A percentile compares a stretch with the other conserved stretches of the same genome.
These are phyloP conservation scores for Leptomonas seymouri DNA, from an alignment of 208 protist genomes.

Conservation along the genomic window DNA sequence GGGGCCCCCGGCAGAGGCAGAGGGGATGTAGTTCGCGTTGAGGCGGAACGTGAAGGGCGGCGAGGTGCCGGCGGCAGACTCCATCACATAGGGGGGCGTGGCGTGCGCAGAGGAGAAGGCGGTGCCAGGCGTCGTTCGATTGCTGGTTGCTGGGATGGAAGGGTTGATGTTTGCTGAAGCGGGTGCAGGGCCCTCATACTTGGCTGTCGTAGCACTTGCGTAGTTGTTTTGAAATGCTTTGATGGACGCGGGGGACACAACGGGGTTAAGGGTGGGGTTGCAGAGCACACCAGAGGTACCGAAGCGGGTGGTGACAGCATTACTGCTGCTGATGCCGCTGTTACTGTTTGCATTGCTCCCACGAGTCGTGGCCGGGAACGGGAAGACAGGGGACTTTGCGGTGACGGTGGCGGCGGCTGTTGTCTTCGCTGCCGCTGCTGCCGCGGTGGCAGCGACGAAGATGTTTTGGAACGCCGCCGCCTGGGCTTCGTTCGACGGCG, in stretches of 20 bases:
- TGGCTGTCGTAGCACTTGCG: background rate
- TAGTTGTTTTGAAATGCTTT: slow-evolving; percentile 22
- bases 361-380: background rate
- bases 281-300: background rate
- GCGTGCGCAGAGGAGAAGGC: background rate
- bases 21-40: slow-evolving; percentile 14
- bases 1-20: background rate
- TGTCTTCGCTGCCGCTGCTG: background rate
- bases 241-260: slow-evolving; percentile 16
- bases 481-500: slow-evolving; percentile 4
- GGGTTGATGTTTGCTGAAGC: background rate
- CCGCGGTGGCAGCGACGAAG: slow-evolving; percentile 11
- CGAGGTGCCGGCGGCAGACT: slow-evolving; percentile 34
- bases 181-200: slow-evolving; percentile 16
- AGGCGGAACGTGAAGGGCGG: slow-evolving; percentile 54
- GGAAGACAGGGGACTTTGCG: background rate
- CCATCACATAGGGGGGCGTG: slow-evolving; percentile 34
- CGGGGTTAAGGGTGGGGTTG: slow-evolving; percentile 15
- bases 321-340: background rate
- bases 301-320: background rate
- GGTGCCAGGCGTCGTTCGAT: background rate
- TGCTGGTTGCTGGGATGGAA: background rate
- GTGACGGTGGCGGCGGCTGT: background rate
- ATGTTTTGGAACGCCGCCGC: slow-evolving; percentile 17
- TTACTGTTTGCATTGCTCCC: background rate